phyloP scores from a whole-genome alignment of 2,329 filamentous ascomycete species.

The Pseudomassariella vexata region DNA sequence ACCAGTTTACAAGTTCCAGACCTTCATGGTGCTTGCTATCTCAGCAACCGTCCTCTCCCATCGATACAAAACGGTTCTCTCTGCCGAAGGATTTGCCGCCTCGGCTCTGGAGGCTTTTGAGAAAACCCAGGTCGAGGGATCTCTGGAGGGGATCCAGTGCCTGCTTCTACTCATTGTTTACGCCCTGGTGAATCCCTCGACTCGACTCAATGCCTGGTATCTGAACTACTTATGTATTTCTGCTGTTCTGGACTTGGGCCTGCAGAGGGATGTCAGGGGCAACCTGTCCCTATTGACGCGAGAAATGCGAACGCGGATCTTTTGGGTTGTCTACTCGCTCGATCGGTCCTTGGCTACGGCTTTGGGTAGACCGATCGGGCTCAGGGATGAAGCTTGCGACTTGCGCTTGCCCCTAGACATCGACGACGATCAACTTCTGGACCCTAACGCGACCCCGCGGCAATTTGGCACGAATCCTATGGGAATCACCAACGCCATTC shows the following conservation, averaged over 20 bases:
- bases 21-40: slow-evolving; percentile 48
- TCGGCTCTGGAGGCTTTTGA: slow-evolving; percentile 41
- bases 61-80: slow-evolving; percentile 34
- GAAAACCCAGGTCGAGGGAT: slow-evolving; percentile 40
- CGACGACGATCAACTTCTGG: slow-evolving; percentile 13
- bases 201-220: slow-evolving; percentile 46
- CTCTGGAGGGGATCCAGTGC: slow-evolving; percentile 42
- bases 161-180: slow-evolving; percentile 41
- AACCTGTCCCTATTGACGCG: slow-evolving; percentile 42
- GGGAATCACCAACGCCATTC: slow-evolving; percentile 36
- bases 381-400: slow-evolving; percentile 50
- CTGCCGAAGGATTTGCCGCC: slow-evolving; percentile 42
- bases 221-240: slow-evolving; percentile 51
- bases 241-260: slow-evolving; percentile 41
- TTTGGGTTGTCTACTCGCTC: slow-evolving; percentile 48
- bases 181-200: slow-evolving; percentile 42
- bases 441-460: slow-evolving; percentile 4
- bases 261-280: slow-evolving; percentile 37
- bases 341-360: slow-evolving; percentile 48
- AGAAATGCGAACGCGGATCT: slow-evolving; percentile 49
- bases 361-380: slow-evolving; percentile 49
- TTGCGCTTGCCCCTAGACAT: slow-evolving; percentile 38
- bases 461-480: slow-evolving; percentile 13
- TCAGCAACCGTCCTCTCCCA: slow-evolving; percentile 38
- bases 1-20: slow-evolving; percentile 35